A percentile compares a stretch with the other conserved stretches of the same genome.
Evolutionary conservation across 257 asterid genomes (phyloP).

Genomic region (Capsicum rhomboideum): DNA sequence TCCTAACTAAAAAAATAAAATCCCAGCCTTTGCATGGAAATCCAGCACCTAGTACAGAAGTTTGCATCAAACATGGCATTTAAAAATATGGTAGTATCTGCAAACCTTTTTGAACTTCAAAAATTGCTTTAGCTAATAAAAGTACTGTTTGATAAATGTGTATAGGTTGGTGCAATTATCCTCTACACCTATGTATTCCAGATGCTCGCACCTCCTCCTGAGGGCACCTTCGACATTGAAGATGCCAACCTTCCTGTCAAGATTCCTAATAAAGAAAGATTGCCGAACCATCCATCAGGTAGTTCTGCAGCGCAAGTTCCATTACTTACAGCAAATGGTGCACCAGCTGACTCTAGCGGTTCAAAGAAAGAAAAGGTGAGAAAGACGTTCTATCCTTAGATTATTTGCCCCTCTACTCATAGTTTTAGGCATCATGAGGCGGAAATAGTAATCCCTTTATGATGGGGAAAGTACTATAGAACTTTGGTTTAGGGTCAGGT

Average conservation of each 20-base stretch:
- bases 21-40: not conserved
- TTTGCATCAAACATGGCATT: not conserved
- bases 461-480: not conserved
- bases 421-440: not conserved
- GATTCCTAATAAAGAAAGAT: conserved; percentile 24
- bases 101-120: not conserved
- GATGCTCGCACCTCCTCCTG: conserved; percentile 94
- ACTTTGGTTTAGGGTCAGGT: not conserved
- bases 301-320: conserved; percentile 57
- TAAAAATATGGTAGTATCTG: not conserved
- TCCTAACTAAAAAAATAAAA: not conserved
- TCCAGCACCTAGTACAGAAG: not conserved
- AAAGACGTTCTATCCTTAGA: not conserved
- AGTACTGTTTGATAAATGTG: not conserved
- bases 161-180: conserved; percentile 91
- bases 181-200: conserved; percentile 88
- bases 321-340: conserved; percentile 46
- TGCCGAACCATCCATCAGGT: conserved; percentile 20
- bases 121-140: not conserved
- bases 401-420: not conserved
- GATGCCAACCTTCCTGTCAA: conserved; percentile 43
- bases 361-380: conserved; percentile 45
- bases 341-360: conserved; percentile 28
- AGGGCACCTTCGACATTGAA: conserved; percentile 61
- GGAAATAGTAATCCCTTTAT: not conserved